phyloP scores from a whole-genome alignment of 228 moss, liverwort and hornwort species.

The Sphagnum fallax region DNA sequence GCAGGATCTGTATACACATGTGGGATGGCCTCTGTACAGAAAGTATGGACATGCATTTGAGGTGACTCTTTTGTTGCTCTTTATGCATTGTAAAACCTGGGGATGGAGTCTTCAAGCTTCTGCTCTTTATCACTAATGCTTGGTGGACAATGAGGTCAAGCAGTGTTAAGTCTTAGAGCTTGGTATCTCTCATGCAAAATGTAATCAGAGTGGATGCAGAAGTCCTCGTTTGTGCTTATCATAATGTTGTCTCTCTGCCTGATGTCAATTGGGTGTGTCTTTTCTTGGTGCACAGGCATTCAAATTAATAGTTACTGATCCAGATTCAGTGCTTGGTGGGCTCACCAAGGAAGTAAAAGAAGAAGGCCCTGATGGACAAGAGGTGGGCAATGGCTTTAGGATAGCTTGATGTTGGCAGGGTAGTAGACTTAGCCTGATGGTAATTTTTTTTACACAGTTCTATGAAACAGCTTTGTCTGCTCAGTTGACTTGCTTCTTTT shows the following conservation, averaged over 20 bases:
- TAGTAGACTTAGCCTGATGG: no score
- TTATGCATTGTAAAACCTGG: no score
- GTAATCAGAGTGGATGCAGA: no score
- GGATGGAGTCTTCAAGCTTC: no score
- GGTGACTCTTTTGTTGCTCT: constrained; percentile 17
- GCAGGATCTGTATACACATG: constrained; percentile 82
- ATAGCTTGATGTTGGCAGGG: no score
- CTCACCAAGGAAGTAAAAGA: constrained; percentile 80
- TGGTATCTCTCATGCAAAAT: no score
- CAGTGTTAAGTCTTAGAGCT: no score
- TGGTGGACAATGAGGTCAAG: no score
- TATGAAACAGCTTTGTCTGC: no score
- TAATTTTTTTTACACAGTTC: no score
- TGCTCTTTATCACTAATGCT: no score
- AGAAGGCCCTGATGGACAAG: constrained; percentile 36
- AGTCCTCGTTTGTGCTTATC: background rate
- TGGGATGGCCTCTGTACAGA: constrained; percentile 78
- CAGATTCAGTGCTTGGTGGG: constrained; percentile 71
- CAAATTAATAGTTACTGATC: constrained; percentile 84
- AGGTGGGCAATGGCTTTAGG: constrained; percentile 16
- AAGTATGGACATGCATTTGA: constrained; percentile 96
- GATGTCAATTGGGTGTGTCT: background rate
- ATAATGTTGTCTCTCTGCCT: background rate
- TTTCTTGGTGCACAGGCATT: constrained; percentile 51
- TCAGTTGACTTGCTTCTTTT: no score